Conservation (phyloP, 495 filamentous ascomycete species). For the Aspergillus bridgeri region DNA sequence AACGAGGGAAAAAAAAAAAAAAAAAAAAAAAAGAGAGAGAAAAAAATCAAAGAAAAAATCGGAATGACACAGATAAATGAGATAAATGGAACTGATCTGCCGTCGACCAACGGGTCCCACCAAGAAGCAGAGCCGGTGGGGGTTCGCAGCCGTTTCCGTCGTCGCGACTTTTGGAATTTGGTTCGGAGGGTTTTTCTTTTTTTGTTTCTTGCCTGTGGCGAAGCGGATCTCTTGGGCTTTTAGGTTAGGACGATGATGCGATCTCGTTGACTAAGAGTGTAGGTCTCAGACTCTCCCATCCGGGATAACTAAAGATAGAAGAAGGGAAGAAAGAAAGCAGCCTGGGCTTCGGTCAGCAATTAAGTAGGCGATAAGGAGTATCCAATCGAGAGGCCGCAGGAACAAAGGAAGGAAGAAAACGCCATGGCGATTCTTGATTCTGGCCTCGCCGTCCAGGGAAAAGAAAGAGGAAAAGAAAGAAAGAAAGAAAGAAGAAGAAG, state of each 20-base stretch:
- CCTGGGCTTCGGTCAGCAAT: background rate
- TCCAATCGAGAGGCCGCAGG: background rate
- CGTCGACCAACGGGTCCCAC: slow-evolving; percentile 19
- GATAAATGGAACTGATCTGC: slow-evolving; percentile 19
- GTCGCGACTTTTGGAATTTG: slow-evolving; percentile 6
- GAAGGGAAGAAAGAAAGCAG: slow-evolving; percentile 1
- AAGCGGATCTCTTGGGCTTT: slow-evolving; percentile 3
- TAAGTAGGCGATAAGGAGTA: background rate
- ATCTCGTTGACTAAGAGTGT: slow-evolving; percentile 24
- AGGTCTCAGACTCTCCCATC: too few relatives aligned
- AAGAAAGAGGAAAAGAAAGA: background rate
- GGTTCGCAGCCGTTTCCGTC: slow-evolving; percentile 25
- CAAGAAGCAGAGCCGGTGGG: slow-evolving; percentile 12
- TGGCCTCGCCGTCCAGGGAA: too few relatives aligned
- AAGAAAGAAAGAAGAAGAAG: background rate
- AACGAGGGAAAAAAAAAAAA: slow-evolving; percentile 11
- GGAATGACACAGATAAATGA: slow-evolving; percentile 11
- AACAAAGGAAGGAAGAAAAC: too few relatives aligned
- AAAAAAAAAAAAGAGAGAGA: slow-evolving; percentile 8
- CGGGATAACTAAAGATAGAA: slow-evolving; percentile 9
- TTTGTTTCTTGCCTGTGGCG: background rate
- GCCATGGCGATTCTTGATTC: too few relatives aligned
- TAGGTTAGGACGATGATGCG: slow-evolving; percentile 18
- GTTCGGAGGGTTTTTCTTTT: slow-evolving; percentile 4
- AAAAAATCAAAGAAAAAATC: slow-evolving; percentile 17